These are phyloP conservation scores for Paecilomyces niveus DNA, from an alignment of 2,329 filamentous ascomycete genomes.

Conservation along the genomic window DNA sequence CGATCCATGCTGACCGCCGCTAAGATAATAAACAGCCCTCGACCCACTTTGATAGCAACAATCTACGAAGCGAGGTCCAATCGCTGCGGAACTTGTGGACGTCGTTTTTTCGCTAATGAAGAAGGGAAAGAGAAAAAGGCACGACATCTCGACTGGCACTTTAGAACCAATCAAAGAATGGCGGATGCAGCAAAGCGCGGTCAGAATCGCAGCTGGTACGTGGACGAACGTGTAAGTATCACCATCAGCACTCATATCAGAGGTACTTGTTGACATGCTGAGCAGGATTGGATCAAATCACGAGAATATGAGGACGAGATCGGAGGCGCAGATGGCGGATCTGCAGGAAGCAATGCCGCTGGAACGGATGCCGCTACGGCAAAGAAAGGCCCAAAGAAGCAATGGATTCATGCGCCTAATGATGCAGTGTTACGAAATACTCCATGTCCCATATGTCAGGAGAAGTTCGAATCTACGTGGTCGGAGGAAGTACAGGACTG, in stretches of 20 bases:
- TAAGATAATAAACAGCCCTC: constrained; percentile 48
- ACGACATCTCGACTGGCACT: constrained; percentile 96
- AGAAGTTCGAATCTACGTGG: constrained; percentile 89
- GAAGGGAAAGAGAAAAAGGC: constrained; percentile 80
- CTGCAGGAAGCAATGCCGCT: constrained; percentile 33
- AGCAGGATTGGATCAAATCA: constrained; percentile 81
- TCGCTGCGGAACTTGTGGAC: constrained; percentile 84
- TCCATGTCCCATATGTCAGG: constrained; percentile 88
- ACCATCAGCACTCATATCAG: constrained; percentile 2
- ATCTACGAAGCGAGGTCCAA: constrained; percentile 79
- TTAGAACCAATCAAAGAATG: constrained; percentile 83
- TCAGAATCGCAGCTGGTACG: constrained; percentile 90
- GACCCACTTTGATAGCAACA: constrained; percentile 63
- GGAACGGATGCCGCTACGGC: constrained; percentile 32
- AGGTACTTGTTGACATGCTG: constrained; percentile 12
- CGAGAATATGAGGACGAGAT: constrained; percentile 67
- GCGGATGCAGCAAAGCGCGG: constrained; percentile 78
- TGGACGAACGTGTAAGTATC: constrained; percentile 68
- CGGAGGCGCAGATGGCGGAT: constrained; percentile 35
- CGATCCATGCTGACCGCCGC: constrained; percentile 4
- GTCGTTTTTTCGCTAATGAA: constrained; percentile 71
- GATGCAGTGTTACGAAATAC: constrained; percentile 67
- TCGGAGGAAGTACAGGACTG: constrained; percentile 90
- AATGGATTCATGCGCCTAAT: constrained; percentile 78
- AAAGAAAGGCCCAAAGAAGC: constrained; percentile 53